Conservation (phyloP, 176 grass and related monocot species). For the Musa schizocarpa region DNA sequence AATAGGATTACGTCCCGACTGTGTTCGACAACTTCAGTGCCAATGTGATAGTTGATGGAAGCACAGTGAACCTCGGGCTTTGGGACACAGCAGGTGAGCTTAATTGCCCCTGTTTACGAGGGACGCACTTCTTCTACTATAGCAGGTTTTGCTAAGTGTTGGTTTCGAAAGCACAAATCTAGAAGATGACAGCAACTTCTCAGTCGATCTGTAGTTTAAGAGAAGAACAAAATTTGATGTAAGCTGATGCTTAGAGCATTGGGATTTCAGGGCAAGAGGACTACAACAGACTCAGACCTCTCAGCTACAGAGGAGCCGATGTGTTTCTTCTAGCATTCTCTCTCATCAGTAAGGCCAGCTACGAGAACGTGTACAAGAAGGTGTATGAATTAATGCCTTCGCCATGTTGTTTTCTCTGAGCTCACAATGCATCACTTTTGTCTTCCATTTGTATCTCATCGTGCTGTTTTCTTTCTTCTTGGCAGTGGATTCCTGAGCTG, state of each 20-base stretch:
- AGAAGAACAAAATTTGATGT: not conserved
- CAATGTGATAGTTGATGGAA: conserved; percentile 18
- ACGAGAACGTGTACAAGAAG: conserved; percentile 23
- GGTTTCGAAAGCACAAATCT: too few species aligned
- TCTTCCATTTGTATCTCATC: not conserved
- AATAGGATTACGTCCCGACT: conserved; percentile 14
- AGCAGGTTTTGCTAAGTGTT: too few species aligned
- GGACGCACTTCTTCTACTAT: too few species aligned
- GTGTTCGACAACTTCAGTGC: conserved; percentile 23
- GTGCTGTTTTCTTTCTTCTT: not conserved
- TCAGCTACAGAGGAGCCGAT: conserved; percentile 20
- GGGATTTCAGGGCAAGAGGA: conserved; percentile 17
- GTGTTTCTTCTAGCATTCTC: conserved; percentile 20
- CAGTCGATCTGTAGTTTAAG: not conserved
- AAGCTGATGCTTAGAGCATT: not conserved
- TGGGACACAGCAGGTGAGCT: conserved; percentile 22
- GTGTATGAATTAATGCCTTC: not conserved
- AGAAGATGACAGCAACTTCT: not conserved
- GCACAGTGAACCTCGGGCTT: conserved; percentile 19
- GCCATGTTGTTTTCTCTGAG: too few species aligned
- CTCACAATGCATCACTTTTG: too few species aligned
- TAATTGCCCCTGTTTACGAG: not conserved
- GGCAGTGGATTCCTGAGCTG: conserved; percentile 17
- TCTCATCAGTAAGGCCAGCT: conserved; percentile 20
- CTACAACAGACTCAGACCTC: conserved; percentile 14